A percentile compares a stretch with the other conserved stretches of the same genome.
These are phyloP conservation scores for Leishmania aethiopica DNA, from an alignment of 208 protist genomes.

Conservation along the genomic window DNA sequence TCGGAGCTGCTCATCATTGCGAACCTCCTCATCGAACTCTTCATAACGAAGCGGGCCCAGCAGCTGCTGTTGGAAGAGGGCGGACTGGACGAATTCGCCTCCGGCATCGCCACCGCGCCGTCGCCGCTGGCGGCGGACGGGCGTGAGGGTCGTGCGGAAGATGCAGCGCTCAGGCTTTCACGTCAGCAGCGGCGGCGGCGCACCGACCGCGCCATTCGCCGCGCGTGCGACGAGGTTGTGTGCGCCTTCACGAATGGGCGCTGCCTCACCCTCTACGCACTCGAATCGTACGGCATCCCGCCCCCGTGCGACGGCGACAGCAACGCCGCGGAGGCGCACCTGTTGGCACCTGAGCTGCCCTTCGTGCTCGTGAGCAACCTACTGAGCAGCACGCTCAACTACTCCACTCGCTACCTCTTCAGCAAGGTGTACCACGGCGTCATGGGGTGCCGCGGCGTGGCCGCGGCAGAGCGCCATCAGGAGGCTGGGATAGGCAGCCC, in stretches of 20 bases:
- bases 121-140: neutral
- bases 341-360: conserved; percentile 40
- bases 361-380: conserved; percentile 51
- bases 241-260: conserved; percentile 41
- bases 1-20: conserved; percentile 48
- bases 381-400: conserved; percentile 48
- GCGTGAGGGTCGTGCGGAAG: neutral
- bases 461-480: neutral
- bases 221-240: conserved; percentile 70
- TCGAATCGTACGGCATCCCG: conserved; percentile 47
- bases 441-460: neutral
- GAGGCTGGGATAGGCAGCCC: neutral
- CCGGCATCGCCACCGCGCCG: neutral
- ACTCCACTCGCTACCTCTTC: conserved; percentile 39
- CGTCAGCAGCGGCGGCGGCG: conserved; percentile 9
- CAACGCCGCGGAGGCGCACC: neutral
- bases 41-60: conserved; percentile 50
- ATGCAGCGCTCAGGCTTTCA: neutral
- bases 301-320: conserved; percentile 6
- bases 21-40: conserved; percentile 53
- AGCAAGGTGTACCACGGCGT: conserved; percentile 49
- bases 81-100: neutral
- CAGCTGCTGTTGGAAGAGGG: conserved; percentile 19
- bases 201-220: conserved; percentile 40
- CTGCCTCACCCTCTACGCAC: conserved; percentile 38